A percentile compares a stretch with the other conserved stretches of the same genome.
Conservation (phyloP, 495 filamentous ascomycete genomes). For the Friedmanniomyces simplex region DNA sequence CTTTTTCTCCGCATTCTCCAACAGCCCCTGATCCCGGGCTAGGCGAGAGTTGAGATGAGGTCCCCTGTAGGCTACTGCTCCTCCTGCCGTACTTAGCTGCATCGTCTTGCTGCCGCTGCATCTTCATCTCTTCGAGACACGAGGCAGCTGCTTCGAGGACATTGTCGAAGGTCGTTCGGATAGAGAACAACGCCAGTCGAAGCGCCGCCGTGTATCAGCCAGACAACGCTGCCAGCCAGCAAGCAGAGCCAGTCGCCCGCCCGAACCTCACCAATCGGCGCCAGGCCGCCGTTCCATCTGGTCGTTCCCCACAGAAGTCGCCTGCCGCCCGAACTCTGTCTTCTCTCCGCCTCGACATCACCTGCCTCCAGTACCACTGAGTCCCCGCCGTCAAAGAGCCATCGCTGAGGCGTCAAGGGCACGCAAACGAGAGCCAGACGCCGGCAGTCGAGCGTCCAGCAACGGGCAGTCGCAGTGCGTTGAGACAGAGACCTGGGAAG, state of each 20-base stretch:
- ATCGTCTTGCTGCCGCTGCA: background rate
- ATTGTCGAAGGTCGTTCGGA: background rate
- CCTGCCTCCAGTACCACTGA: background rate
- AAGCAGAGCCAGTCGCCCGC: too few relatives aligned
- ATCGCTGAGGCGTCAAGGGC: background rate
- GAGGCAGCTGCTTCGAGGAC: background rate
- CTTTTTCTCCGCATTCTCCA: slow-evolving; percentile 14
- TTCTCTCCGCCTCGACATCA: background rate
- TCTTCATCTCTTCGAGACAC: background rate
- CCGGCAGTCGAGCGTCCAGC: background rate
- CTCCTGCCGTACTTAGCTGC: slow-evolving; percentile 7
- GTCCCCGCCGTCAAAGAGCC: background rate
- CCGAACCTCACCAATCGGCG: slow-evolving; percentile 8
- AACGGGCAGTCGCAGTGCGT: background rate
- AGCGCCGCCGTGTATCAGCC: background rate
- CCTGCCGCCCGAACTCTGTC: background rate
- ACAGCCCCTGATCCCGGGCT: slow-evolving; percentile 10
- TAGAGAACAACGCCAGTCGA: background rate
- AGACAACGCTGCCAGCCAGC: too few relatives aligned
- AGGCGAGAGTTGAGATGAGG: slow-evolving; percentile 3
- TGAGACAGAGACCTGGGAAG: background rate
- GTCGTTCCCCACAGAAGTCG: slow-evolving; percentile 4
- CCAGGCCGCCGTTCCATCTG: background rate
- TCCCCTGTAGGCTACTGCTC: background rate
- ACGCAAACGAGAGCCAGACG: background rate